phyloP scores from a whole-genome alignment of 495 filamentous ascomycete genomes.

The Clohesyomyces aquaticus region DNA sequence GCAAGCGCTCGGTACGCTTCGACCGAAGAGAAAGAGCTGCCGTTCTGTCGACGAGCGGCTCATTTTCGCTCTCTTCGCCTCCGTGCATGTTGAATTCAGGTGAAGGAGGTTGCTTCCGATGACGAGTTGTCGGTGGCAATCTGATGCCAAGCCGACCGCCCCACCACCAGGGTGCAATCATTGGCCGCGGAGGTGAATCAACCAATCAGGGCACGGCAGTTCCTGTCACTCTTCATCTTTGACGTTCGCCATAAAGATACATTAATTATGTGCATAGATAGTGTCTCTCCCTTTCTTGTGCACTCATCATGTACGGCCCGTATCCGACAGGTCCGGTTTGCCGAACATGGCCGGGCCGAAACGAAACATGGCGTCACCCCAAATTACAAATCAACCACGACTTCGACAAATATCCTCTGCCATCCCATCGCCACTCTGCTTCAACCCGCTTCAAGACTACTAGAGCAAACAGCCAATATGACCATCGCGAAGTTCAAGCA shows the following conservation, averaged over 20 bases:
- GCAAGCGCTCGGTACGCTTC: constrained; percentile 55
- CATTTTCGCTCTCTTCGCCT: constrained; percentile 13
- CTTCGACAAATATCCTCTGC: too few species aligned
- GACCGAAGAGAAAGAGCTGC: constrained; percentile 51
- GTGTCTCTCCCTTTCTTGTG: too few species aligned
- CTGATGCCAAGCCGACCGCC: too few species aligned
- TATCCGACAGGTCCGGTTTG: not conserved
- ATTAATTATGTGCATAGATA: too few species aligned
- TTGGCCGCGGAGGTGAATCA: not conserved
- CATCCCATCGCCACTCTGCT: not conserved
- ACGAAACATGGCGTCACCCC: not conserved
- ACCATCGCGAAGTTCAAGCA: constrained; percentile 48
- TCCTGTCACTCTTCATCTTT: too few species aligned
- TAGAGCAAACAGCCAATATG: constrained; percentile 26
- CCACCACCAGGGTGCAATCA: too few species aligned
- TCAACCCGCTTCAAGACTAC: not conserved
- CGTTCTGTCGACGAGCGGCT: constrained; percentile 45
- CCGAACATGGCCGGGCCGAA: not conserved
- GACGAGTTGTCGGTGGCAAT: too few species aligned
- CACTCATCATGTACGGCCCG: too few species aligned
- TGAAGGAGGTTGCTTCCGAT: not conserved
- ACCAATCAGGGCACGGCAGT: too few species aligned
- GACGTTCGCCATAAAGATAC: too few species aligned
- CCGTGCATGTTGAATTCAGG: too few species aligned
- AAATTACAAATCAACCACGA: constrained; percentile 7